Percentiles rank a stretch among this genome's conserved stretches.
These are phyloP conservation scores for Cichorium intybus DNA, from an alignment of 140 eudicot genomes.

Conservation along the genomic window DNA sequence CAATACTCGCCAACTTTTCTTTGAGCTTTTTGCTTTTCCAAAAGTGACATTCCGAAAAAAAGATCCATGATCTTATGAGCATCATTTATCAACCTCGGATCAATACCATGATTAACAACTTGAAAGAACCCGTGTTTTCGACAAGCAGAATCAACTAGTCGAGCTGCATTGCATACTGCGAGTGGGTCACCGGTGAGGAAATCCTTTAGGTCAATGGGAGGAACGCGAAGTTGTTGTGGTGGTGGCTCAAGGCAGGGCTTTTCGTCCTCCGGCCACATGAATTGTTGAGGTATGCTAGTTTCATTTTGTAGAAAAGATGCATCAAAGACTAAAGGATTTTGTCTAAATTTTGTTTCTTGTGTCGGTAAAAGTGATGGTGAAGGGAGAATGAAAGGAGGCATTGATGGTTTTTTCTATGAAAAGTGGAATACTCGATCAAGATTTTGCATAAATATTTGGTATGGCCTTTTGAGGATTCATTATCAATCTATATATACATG, in stretches of 20 bases:
- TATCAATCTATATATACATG: constrained; percentile 23
- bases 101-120: constrained; percentile 68
- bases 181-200: constrained; percentile 54
- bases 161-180: constrained; percentile 37
- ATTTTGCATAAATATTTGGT: constrained; percentile 3
- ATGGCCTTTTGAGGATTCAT: constrained; percentile 11
- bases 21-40: constrained; percentile 46
- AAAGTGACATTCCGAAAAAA: constrained; percentile 50
- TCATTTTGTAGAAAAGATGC: constrained; percentile 48
- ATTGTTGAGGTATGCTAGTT: constrained; percentile 52
- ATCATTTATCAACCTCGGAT: constrained; percentile 35
- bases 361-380: constrained; percentile 19
- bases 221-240: constrained; percentile 43
- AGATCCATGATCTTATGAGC: constrained; percentile 44
- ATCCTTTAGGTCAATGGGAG: constrained; percentile 57
- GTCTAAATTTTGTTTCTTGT: constrained; percentile 14
- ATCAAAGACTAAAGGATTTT: constrained; percentile 41
- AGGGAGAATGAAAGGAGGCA: constrained; percentile 27
- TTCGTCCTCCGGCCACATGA: constrained; percentile 77
- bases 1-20: constrained; percentile 48
- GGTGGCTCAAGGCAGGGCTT: constrained; percentile 44
- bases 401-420: constrained; percentile 9
- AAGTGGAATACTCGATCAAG: neutral
- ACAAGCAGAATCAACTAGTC: constrained; percentile 52
- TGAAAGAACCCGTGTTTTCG: constrained; percentile 64